Conservation (phyloP, 805 yeast genomes). For the Suhomyces vadensis region DNA sequence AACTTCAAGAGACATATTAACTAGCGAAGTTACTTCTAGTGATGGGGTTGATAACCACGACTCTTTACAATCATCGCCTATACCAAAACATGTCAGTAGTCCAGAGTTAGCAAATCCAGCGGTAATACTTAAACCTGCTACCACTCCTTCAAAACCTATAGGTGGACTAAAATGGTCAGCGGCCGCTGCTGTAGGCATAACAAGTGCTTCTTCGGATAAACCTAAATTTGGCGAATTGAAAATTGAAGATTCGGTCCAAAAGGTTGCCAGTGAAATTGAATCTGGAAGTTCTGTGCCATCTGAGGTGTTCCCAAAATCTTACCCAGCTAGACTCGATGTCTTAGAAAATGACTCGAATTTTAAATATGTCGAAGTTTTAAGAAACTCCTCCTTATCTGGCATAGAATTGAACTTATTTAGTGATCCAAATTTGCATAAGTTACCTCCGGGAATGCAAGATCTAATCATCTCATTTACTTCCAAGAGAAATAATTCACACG, state of each 20-base stretch:
- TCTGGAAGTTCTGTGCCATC: not conserved
- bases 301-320: not conserved
- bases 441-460: conserved; percentile 47
- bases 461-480: conserved; percentile 41
- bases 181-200: conserved; percentile 49
- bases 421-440: conserved; percentile 31
- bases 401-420: conserved; percentile 36
- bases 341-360: not conserved
- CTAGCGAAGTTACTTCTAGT: conserved; percentile 4
- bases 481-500: conserved; percentile 26
- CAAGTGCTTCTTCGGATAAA: conserved; percentile 3
- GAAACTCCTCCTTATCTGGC: conserved; percentile 30
- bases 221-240: not conserved
- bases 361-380: conserved; percentile 28
- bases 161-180: conserved; percentile 59
- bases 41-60: not conserved
- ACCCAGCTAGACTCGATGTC: not conserved
- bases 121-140: conserved; percentile 53
- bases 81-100: conserved; percentile 11
- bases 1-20: conserved; percentile 1
- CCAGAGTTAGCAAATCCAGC: conserved; percentile 40
- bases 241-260: not conserved
- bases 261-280: not conserved
- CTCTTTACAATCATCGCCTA: conserved; percentile 11
- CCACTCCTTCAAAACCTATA: conserved; percentile 53